These are phyloP conservation scores for Scheffersomyces stambukii DNA, from an alignment of 1,139 yeast species.

Conservation along the genomic window DNA sequence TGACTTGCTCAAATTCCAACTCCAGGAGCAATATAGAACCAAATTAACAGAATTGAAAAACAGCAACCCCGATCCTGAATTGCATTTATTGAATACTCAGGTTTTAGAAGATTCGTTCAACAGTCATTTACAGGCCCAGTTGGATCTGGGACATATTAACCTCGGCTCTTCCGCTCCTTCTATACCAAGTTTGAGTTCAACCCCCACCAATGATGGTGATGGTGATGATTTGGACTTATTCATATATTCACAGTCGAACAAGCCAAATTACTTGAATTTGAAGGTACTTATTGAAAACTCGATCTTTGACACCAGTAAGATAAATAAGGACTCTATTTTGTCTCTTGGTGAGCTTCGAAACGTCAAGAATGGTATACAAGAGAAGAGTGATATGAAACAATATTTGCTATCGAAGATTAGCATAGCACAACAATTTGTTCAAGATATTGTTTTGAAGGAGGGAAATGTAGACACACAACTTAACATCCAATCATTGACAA, in stretches of 20 bases:
- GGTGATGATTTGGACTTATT: slow-evolving; percentile 15
- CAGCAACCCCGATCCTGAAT: slow-evolving; percentile 8
- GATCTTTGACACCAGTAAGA: slow-evolving; percentile 37
- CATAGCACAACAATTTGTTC: slow-evolving; percentile 34
- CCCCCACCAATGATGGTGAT: slow-evolving; percentile 13
- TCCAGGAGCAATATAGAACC: slow-evolving; percentile 38
- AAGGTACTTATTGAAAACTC: slow-evolving; percentile 43
- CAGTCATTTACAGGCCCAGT: slow-evolving; percentile 30
- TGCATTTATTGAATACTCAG: slow-evolving; percentile 18
- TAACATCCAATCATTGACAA: slow-evolving; percentile 23
- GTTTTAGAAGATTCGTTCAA: slow-evolving; percentile 33
- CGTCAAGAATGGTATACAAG: slow-evolving; percentile 27
- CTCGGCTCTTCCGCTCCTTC: slow-evolving; percentile 8
- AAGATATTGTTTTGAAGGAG: slow-evolving; percentile 17
- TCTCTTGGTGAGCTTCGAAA: slow-evolving; percentile 25
- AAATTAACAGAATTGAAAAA: slow-evolving; percentile 22
- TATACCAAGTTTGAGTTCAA: slow-evolving; percentile 18
- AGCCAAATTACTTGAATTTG: slow-evolving; percentile 35
- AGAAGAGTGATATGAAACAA: slow-evolving; percentile 27
- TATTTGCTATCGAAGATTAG: slow-evolving; percentile 31
- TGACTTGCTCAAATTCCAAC: slow-evolving; percentile 41
- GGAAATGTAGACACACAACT: slow-evolving; percentile 20
- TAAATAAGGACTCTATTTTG: slow-evolving; percentile 33
- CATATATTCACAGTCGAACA: slow-evolving; percentile 12
- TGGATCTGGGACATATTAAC: slow-evolving; percentile 28